Percentiles rank a stretch among this genome's conserved stretches.
These are phyloP conservation scores for Rhizophagus sp. DNA, from an alignment of 192 early-diverging fungal genomes.

Conservation along the genomic window DNA sequence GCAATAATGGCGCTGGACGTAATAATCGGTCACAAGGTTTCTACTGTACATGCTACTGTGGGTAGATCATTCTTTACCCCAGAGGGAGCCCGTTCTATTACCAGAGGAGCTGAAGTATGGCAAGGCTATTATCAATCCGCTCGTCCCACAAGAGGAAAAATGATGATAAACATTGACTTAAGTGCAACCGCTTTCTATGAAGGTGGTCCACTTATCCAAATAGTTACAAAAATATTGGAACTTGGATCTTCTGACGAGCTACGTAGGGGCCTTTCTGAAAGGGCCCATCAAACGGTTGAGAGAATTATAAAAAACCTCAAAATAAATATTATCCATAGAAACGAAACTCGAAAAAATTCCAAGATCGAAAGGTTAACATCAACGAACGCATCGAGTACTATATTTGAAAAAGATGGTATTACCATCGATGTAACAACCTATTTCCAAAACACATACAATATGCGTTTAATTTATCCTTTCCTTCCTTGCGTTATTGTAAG, in stretches of 20 bases:
- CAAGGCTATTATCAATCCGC: conserved; percentile 89
- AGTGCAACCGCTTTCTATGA: conserved; percentile 67
- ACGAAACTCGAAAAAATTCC: conserved; percentile 52
- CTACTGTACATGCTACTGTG: conserved; percentile 70
- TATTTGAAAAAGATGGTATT: too few species aligned
- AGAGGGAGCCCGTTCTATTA: conserved; percentile 44
- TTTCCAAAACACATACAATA: too few species aligned
- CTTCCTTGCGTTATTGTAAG: too few species aligned
- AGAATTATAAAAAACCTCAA: conserved; percentile 50
- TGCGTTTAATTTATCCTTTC: too few species aligned
- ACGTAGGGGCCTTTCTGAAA: conserved; percentile 41
- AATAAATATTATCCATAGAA: conserved; percentile 58
- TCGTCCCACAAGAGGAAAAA: conserved; percentile 48
- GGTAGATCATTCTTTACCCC: conserved; percentile 92
- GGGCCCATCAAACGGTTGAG: conserved; percentile 45
- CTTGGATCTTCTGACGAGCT: conserved; percentile 47
- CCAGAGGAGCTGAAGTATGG: conserved; percentile 88
- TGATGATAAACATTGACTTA: conserved; percentile 75
- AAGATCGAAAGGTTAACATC: conserved; percentile 69
- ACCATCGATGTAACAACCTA: too few species aligned
- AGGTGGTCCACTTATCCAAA: conserved; percentile 64
- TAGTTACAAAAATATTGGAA: conserved; percentile 66
- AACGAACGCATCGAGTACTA: conserved; percentile 44
- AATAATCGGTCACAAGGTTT: conserved; percentile 75
- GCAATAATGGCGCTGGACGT: conserved; percentile 76